Percentiles rank a stretch among this genome's conserved stretches.
Conservation (phyloP, 176 grass and related monocot genomes). For the Carex parvula region DNA sequence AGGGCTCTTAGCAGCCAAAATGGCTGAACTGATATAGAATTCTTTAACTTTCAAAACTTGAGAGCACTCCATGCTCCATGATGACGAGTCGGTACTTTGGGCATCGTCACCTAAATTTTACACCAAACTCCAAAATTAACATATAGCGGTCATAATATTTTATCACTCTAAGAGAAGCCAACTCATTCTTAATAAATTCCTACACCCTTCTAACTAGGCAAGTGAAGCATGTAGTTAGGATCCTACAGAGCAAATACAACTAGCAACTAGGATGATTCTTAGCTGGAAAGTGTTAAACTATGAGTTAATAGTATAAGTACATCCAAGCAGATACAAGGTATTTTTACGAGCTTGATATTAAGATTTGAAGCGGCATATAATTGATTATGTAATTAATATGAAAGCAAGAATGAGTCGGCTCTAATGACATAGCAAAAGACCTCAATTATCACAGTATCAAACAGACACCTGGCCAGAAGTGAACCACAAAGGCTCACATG, state of each 20-base stretch:
- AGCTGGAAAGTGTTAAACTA: neutral
- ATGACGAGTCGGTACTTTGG: slow-evolving; percentile 47
- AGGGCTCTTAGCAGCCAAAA: slow-evolving; percentile 94
- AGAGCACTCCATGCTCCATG: slow-evolving; percentile 38
- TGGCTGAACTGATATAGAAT: slow-evolving; percentile 82
- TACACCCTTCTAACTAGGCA: neutral
- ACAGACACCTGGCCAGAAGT: slow-evolving; percentile 7
- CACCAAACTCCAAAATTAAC: neutral
- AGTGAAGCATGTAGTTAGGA: neutral
- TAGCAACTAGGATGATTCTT: neutral
- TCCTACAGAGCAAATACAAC: neutral
- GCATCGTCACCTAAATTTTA: slow-evolving; percentile 51
- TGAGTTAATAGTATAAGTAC: neutral
- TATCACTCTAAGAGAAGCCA: neutral
- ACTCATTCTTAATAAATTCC: neutral
- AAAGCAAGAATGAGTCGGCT: neutral
- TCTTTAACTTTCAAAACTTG: slow-evolving; percentile 55
- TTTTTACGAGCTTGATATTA: neutral
- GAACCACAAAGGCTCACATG: neutral
- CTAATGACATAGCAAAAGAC: neutral
- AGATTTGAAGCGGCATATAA: neutral
- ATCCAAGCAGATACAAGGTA: neutral
- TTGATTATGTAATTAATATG: neutral
- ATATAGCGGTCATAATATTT: neutral
- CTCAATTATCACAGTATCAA: neutral